Percentiles rank a stretch among this genome's conserved stretches.
Conservation (phyloP, 1,284 basidiomycete genomes). For the Tranzscheliella williamsii region DNA sequence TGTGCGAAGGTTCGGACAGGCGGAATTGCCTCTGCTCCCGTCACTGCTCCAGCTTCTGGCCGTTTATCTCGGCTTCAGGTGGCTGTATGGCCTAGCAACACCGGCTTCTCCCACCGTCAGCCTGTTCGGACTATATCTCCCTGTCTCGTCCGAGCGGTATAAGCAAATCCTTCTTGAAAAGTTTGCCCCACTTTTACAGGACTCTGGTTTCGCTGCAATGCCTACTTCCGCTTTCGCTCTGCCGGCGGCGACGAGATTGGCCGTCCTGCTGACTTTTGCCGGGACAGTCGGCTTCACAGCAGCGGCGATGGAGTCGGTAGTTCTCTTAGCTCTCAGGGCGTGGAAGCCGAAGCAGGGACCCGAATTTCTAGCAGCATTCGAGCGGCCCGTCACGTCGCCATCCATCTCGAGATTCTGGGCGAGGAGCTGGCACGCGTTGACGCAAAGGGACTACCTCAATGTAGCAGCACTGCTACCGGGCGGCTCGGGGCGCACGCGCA, state of each 20-base stretch:
- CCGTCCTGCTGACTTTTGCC: conserved; percentile 2
- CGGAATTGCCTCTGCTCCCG: conserved; percentile 9
- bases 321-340: conserved; percentile 7
- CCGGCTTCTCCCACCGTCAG: conserved; percentile 9
- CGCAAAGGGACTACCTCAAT: conserved; percentile 27
- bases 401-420: conserved; percentile 20
- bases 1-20: conserved; percentile 30
- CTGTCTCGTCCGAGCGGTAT: conserved; percentile 2
- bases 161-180: conserved; percentile 1
- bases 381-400: conserved; percentile 13
- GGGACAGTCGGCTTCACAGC: conserved; percentile 10
- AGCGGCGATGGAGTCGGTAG: conserved; percentile 5
- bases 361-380: conserved; percentile 16
- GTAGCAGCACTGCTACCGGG: conserved; percentile 13
- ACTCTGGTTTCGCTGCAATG: neutral
- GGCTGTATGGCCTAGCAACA: conserved; percentile 14
- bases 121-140: conserved; percentile 16
- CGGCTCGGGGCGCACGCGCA: neutral
- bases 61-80: conserved; percentile 4
- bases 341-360: conserved; percentile 4
- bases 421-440: conserved; percentile 27
- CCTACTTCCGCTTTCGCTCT: conserved; percentile 9
- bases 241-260: conserved; percentile 7
- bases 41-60: conserved; percentile 7
- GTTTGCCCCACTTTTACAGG: neutral